phyloP scores from a whole-genome alignment of 2,329 filamentous ascomycete genomes.

The Claviceps citrina region DNA sequence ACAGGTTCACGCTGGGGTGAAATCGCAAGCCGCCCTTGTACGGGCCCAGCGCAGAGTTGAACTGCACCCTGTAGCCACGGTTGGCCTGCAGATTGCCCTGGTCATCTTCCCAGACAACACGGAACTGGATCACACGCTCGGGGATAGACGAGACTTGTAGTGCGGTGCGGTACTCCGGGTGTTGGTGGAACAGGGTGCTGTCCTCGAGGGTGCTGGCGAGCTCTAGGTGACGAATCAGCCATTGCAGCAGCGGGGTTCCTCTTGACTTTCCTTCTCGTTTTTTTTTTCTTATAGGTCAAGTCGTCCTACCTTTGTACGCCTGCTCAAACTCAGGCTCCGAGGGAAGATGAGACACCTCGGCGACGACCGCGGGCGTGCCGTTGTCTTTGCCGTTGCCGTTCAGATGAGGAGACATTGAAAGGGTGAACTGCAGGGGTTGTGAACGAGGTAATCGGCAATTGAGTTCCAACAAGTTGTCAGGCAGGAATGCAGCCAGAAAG shows the following conservation, averaged over 20 bases:
- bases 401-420: constrained; percentile 4
- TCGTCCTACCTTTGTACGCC: constrained; percentile 81
- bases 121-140: constrained; percentile 93
- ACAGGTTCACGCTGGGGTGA: constrained; percentile 74
- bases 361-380: constrained; percentile 4
- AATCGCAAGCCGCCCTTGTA: constrained; percentile 97
- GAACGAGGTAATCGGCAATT: no score
- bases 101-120: constrained; percentile 94
- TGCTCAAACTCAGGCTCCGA: constrained; percentile 96
- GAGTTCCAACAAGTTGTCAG: no score
- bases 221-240: constrained; percentile 38
- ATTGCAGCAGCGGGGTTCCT: no score
- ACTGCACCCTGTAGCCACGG: constrained; percentile 91
- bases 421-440: no score
- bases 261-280: not conserved
- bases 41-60: constrained; percentile 92
- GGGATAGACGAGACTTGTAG: constrained; percentile 78
- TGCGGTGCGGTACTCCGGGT: constrained; percentile 87
- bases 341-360: constrained; percentile 65
- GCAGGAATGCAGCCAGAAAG: no score
- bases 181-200: constrained; percentile 80
- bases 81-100: constrained; percentile 79
- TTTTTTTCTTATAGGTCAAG: not conserved
- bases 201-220: constrained; percentile 88
- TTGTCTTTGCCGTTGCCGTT: constrained; percentile 3